Evolutionary conservation across 257 asterid species (phyloP), one percentile per base, ranked within the genome.

Genomic region (Solanum virginianum): DNA sequence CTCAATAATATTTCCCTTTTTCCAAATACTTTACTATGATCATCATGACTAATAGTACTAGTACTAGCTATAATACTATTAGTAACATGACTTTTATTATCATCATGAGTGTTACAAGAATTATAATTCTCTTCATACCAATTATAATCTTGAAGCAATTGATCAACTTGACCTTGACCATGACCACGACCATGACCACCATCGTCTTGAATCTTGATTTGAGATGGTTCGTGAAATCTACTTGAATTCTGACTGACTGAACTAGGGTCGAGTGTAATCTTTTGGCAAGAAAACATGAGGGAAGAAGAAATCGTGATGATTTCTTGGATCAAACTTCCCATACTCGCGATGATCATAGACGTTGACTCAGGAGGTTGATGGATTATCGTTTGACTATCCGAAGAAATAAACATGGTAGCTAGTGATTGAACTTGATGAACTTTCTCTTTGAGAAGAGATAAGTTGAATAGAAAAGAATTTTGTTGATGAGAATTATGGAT

Each of bases 211-310:
- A 70, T 43, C 80, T 70, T 41, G 32, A 70, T 70, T 10, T 70
- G 80, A 4, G 82, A 77, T 51, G 82, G 82, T 77, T 77, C 82
- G 3, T 13, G 17, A 53, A 51, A 77, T 26, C 26, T 56, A 63
- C 10, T 20, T 51, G 26, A 55, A 36, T 45, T 26, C 11, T 36
- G 75, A 6, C 10, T 57, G 32, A 60, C 10, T 18, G 87, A 10
- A 12, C 77, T 43, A 1, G 88, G 32, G n/a, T 86, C 80, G 1
- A 90, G 91, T 13, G 92, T 59, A 89, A 91, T 88, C 63, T 94
- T 94, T 68, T 95, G 99, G 84, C 95, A 93, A 18, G 97, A 36
- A 55, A 90, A 94, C 95, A 92, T 91, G 94, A 95, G 90, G 4
- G 98, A 91, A 4, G 97, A 92, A 0, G 99, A 93, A 0, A 93